Conservation (phyloP, 345 rosid species). For the Kernera saxatilis region DNA sequence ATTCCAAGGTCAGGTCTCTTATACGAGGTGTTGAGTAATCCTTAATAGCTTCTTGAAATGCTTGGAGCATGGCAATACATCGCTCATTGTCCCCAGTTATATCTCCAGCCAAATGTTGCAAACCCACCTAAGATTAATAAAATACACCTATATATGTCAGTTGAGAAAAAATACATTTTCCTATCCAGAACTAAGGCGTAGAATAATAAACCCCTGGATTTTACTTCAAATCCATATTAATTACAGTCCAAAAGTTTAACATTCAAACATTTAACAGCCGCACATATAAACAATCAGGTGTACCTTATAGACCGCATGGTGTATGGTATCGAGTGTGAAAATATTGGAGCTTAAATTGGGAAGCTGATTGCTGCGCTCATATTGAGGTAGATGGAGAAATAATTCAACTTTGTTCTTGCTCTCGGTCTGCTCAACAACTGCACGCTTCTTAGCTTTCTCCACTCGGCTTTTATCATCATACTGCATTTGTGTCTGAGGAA, state of each 20-base stretch:
- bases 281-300: neutral
- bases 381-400: constrained; percentile 76
- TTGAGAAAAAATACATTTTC: neutral
- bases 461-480: constrained; percentile 70
- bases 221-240: neutral
- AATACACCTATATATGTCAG: neutral
- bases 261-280: neutral
- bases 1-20: constrained; percentile 56
- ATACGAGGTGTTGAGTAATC: constrained; percentile 61
- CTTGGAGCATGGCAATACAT: constrained; percentile 79
- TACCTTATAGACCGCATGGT: constrained; percentile 79
- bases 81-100: constrained; percentile 67
- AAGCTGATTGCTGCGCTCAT: constrained; percentile 59
- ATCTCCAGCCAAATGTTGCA: constrained; percentile 67
- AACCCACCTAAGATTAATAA: constrained; percentile 48
- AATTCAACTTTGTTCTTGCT: constrained; percentile 71
- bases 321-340: constrained; percentile 57
- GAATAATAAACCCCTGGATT: neutral
- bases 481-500: constrained; percentile 67
- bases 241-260: neutral
- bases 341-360: constrained; percentile 49
- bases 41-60: constrained; percentile 62
- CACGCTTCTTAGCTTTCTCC: constrained; percentile 67
- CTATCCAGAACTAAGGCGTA: neutral
- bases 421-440: constrained; percentile 60